Evolutionary conservation across 2,329 filamentous ascomycete species (phyloP), one percentile per base, ranked within the genome.

Genomic region (Pseudocercospora cruenta): DNA sequence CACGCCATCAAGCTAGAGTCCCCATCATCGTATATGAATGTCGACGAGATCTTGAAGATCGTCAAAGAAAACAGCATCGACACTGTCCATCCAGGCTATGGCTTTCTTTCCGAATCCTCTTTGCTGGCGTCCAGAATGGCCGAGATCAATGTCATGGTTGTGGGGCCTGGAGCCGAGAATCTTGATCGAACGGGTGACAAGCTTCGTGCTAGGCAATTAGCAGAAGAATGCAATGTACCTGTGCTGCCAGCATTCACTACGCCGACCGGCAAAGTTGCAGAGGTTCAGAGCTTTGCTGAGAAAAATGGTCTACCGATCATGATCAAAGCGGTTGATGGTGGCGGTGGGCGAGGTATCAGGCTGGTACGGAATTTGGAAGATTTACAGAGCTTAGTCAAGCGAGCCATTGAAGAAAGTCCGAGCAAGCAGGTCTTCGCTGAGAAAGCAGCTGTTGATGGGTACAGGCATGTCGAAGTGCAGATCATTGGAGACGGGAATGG

Each of bases 251-350:
- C 84, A 3, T 77, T 86, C 63, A 75, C 73, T 4, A 76, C 72
- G 0, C 79, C 85, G 0, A 85, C 84, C 0, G 77, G 75, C 8
- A 75, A 74, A 16, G 69, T 83, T 0, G 76, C 80, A 26, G 78
- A 82, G 4, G 80, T 86, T 4, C 73, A 76, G 3, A 51, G 62
- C 0, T 94, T 94, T 71, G 93, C 91, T 76, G 83, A 73, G 2
- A 57, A 77, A 22, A 78, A 81, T 14, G 84, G 84, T 1, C 84
- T 83, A 53, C 86, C 86, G 0, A 79, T 88, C 51, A 87, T 88
- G 84, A 78, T 89, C 53, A 90, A 90, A 71, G 87, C 87, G n/a
- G 84, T 88, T 3, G 87, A 88, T 73, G 87, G 87, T 1, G 87
- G 87, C 14, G 87, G 87, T 2, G 87, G 87, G 0, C 77, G 86